Conservation (phyloP, 495 filamentous ascomycete genomes). For the Neurospora terricola region DNA sequence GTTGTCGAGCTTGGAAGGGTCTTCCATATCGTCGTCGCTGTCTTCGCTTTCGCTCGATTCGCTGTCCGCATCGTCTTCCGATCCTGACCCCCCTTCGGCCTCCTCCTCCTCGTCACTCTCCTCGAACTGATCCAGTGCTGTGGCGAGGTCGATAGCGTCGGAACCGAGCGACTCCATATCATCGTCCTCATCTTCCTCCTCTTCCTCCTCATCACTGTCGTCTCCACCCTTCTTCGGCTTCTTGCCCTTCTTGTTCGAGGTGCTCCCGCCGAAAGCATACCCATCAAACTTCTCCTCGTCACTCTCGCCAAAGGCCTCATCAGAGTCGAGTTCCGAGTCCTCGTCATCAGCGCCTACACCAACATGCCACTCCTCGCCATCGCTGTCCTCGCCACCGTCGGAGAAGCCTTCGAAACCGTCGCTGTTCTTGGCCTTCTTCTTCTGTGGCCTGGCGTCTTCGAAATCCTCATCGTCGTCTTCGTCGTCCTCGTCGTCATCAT, state of each 20-base stretch:
- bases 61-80: conserved; percentile 39
- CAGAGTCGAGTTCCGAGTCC: conserved; percentile 79
- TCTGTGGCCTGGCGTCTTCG: conserved; percentile 32
- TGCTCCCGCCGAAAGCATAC: conserved; percentile 63
- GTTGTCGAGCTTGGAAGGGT: conserved; percentile 50
- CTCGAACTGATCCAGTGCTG: conserved; percentile 64
- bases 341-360: conserved; percentile 63
- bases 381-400: conserved; percentile 55
- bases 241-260: conserved; percentile 37
- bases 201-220: conserved; percentile 46
- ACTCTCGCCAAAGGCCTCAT: conserved; percentile 86
- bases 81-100: conserved; percentile 21
- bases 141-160: conserved; percentile 76
- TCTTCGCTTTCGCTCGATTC: conserved; percentile 41
- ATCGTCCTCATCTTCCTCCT: conserved; percentile 50
- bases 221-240: conserved; percentile 18
- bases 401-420: conserved; percentile 30
- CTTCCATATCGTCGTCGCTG: conserved; percentile 50
- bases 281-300: conserved; percentile 76
- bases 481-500: conserved; percentile 45
- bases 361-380: conserved; percentile 80
- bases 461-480: conserved; percentile 44
- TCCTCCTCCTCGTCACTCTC: conserved; percentile 35
- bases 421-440: conserved; percentile 30
- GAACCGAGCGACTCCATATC: conserved; percentile 55